phyloP scores from a whole-genome alignment of 306 rosid species.

The Dryas alaskensis region DNA sequence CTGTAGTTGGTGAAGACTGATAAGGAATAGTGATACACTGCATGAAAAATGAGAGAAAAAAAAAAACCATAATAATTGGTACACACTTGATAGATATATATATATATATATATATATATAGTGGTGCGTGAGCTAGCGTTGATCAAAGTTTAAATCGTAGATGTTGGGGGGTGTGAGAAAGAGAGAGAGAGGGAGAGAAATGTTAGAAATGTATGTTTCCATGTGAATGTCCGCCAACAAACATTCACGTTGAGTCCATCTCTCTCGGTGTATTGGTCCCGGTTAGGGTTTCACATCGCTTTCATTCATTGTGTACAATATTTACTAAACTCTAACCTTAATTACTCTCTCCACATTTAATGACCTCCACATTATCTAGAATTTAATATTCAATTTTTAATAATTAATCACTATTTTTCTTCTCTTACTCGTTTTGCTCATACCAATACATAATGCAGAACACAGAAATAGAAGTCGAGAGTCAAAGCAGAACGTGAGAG shows the following conservation, averaged over 20 bases:
- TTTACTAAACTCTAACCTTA: slow-evolving; percentile 11
- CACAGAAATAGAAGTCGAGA: slow-evolving; percentile 14
- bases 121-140: not conserved
- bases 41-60: slow-evolving; percentile 6
- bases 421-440: slow-evolving; percentile 6
- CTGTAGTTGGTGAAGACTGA: slow-evolving; percentile 12
- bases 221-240: slow-evolving; percentile 64
- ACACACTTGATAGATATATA: slow-evolving; percentile 8
- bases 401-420: slow-evolving; percentile 14
- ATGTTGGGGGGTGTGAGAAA: slow-evolving; percentile 20
- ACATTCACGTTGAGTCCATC: slow-evolving; percentile 67
- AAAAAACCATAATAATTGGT: slow-evolving; percentile 6
- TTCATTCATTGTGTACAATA: not conserved
- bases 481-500: slow-evolving; percentile 66
- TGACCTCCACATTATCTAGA: slow-evolving; percentile 22
- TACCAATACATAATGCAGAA: slow-evolving; percentile 8
- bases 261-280: slow-evolving; percentile 48
- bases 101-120: not conserved
- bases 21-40: not conserved
- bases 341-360: slow-evolving; percentile 24
- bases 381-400: slow-evolving; percentile 8
- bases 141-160: slow-evolving; percentile 25
- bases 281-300: slow-evolving; percentile 39
- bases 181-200: slow-evolving; percentile 20
- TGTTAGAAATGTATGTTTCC: slow-evolving; percentile 38